These are phyloP conservation scores for Apiotrichum siamense DNA, from an alignment of 1,284 basidiomycete species.

Conservation along the genomic window DNA sequence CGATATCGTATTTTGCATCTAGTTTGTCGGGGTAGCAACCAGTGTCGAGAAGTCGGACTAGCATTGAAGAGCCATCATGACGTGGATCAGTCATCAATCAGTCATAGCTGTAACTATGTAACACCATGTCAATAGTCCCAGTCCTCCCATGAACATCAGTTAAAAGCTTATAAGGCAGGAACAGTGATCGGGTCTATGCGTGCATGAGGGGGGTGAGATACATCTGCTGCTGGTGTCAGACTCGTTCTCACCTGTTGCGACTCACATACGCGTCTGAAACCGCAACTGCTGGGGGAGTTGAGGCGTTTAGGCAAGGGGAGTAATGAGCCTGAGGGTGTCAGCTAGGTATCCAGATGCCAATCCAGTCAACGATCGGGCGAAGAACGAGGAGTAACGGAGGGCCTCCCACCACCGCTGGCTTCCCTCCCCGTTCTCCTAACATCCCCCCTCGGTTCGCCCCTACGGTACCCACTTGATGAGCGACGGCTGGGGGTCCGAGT, in stretches of 20 bases:
- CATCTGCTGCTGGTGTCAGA: conserved; percentile 6
- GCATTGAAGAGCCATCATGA: not conserved
- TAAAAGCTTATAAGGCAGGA: not conserved
- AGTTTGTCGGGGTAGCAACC: not conserved
- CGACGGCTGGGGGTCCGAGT: conserved; percentile 84
- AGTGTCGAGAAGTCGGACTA: not conserved
- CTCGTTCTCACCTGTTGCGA: too few relatives aligned
- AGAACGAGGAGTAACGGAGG: not conserved
- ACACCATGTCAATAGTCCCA: too few relatives aligned
- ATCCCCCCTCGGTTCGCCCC: not conserved
- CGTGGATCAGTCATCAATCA: too few relatives aligned
- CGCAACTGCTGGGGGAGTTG: too few relatives aligned
- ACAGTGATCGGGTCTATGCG: conserved; percentile 7
- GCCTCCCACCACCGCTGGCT: not conserved
- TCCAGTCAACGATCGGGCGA: not conserved
- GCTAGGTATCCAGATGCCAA: too few relatives aligned
- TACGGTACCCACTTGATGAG: conserved; percentile 72
- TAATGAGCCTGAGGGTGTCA: conserved; percentile 64
- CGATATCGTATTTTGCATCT: conserved; percentile 7
- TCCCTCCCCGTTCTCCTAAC: not conserved
- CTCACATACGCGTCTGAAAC: too few relatives aligned
- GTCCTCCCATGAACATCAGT: too few relatives aligned
- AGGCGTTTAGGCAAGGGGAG: conserved; percentile 67
- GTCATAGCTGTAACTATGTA: too few relatives aligned
- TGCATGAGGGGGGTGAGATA: conserved; percentile 18